phyloP scores from a whole-genome alignment of 257 asterid species.

The Buddleja alternifolia region DNA sequence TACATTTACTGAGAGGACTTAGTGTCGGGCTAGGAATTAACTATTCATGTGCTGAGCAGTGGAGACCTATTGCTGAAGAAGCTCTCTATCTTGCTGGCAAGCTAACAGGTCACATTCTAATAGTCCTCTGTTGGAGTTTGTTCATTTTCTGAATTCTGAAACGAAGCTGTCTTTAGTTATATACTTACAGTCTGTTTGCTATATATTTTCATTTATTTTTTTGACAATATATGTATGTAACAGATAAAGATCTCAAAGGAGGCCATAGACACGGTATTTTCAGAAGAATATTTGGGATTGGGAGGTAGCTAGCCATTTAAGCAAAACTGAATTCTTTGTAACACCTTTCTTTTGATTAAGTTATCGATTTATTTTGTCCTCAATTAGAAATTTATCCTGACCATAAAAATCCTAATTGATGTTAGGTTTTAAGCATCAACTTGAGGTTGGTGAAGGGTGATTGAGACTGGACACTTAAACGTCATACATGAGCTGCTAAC shows the following conservation, averaged over 20 bases:
- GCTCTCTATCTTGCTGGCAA: slow-evolving; percentile 76
- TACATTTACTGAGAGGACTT: slow-evolving; percentile 91
- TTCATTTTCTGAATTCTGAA: no score
- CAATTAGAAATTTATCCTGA: neutral
- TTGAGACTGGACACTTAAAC: neutral
- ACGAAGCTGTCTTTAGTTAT: neutral
- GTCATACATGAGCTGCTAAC: no score
- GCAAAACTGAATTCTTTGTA: neutral
- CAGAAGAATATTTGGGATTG: slow-evolving; percentile 48
- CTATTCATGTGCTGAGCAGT: slow-evolving; percentile 93
- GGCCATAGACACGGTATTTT: slow-evolving; percentile 44
- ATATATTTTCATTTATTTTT: neutral
- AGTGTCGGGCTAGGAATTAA: slow-evolving; percentile 95
- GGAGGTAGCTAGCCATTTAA: slow-evolving; percentile 39
- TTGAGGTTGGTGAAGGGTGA: slow-evolving; percentile 1
- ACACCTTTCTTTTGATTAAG: no score
- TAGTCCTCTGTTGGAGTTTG: no score
- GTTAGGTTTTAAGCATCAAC: neutral
- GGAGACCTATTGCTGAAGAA: slow-evolving; percentile 97
- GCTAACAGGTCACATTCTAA: slow-evolving; percentile 50
- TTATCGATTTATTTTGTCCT: no score
- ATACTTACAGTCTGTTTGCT: neutral
- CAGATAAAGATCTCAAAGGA: slow-evolving; percentile 61
- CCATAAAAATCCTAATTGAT: neutral
- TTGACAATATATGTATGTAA: slow-evolving; percentile 8